Percentiles rank a stretch among this genome's conserved stretches.
Evolutionary conservation across 164 flowering plant species (phyloP).

Genomic region (Annona cherimola): DNA sequence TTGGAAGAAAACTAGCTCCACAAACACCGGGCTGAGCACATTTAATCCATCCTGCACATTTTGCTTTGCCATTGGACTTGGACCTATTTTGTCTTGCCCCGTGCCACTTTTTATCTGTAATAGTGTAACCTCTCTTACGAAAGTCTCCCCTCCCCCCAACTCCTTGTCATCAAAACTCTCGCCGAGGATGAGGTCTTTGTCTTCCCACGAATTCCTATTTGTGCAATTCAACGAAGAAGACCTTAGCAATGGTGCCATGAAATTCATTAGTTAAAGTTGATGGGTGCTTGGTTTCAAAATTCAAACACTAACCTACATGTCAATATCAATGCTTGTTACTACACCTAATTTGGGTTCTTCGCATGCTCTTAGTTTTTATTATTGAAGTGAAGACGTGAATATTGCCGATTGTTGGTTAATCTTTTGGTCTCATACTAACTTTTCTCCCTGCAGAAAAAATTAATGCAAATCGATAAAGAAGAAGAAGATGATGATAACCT

Average conservation of each 20-base stretch:
- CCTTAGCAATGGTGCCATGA: too few relatives aligned
- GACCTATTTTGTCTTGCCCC: not conserved
- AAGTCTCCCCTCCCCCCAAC: too few relatives aligned
- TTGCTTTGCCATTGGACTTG: not conserved
- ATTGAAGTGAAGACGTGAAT: not conserved
- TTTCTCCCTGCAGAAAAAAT: constrained; percentile 21
- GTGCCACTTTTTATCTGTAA: not conserved
- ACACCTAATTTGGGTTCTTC: not conserved
- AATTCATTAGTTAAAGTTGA: too few relatives aligned
- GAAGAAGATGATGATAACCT: constrained; percentile 31
- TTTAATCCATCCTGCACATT: too few relatives aligned
- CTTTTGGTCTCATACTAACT: not conserved
- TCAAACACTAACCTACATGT: too few relatives aligned
- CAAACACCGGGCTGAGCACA: not conserved
- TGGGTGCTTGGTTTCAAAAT: too few relatives aligned
- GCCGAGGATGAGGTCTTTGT: not conserved
- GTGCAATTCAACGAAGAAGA: too few relatives aligned
- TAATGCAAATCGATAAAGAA: constrained; percentile 11
- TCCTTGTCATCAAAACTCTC: not conserved
- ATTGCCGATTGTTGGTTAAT: not conserved
- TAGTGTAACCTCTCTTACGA: not conserved
- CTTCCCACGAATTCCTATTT: not conserved
- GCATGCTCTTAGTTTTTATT: too few relatives aligned
- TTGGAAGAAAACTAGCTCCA: not conserved
- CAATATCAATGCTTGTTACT: too few relatives aligned